Conservation (phyloP, 1,284 basidiomycete species). For the Pascua sp. region DNA sequence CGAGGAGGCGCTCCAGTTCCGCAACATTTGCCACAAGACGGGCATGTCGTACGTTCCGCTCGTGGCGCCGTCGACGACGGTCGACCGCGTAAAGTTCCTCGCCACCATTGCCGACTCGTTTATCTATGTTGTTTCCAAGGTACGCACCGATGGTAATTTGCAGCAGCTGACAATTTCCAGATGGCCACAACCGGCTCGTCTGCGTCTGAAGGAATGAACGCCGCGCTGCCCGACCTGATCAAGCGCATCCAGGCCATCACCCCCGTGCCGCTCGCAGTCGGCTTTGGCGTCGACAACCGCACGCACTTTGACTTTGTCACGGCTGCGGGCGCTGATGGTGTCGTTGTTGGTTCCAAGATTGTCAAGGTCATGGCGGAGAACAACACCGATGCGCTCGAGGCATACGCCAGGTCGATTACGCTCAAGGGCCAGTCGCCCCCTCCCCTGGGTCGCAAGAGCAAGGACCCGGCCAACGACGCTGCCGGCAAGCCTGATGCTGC, state of each 20-base stretch:
- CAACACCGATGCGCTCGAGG: slow-evolving; percentile 63
- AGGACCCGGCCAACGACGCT: slow-evolving; percentile 14
- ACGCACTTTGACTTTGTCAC: slow-evolving; percentile 83
- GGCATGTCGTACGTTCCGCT: slow-evolving; percentile 94
- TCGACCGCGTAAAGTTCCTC: slow-evolving; percentile 83
- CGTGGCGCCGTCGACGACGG: slow-evolving; percentile 88
- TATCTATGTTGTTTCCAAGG: slow-evolving; percentile 94
- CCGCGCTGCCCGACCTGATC: slow-evolving; percentile 72
- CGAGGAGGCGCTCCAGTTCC: slow-evolving; percentile 88
- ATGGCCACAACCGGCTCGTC: slow-evolving; percentile 98
- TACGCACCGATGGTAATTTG: slow-evolving; percentile 35
- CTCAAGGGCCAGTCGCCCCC: slow-evolving; percentile 57
- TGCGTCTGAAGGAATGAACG: slow-evolving; percentile 66
- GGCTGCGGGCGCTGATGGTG: slow-evolving; percentile 84
- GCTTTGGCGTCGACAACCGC: slow-evolving; percentile 92
- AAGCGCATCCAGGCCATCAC: slow-evolving; percentile 66
- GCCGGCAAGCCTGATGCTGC: slow-evolving; percentile 33
- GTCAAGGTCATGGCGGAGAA: slow-evolving; percentile 70
- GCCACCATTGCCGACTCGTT: slow-evolving; percentile 91
- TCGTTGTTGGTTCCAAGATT: slow-evolving; percentile 87
- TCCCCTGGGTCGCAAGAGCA: slow-evolving; percentile 32
- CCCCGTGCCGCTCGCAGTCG: slow-evolving; percentile 82
- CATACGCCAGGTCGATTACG: slow-evolving; percentile 68
- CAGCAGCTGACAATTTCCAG: slow-evolving; percentile 50
- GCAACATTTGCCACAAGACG: slow-evolving; percentile 75